Conservation (phyloP, 148 eudicot genomes). For the Tetragonia tetragonoides region DNA sequence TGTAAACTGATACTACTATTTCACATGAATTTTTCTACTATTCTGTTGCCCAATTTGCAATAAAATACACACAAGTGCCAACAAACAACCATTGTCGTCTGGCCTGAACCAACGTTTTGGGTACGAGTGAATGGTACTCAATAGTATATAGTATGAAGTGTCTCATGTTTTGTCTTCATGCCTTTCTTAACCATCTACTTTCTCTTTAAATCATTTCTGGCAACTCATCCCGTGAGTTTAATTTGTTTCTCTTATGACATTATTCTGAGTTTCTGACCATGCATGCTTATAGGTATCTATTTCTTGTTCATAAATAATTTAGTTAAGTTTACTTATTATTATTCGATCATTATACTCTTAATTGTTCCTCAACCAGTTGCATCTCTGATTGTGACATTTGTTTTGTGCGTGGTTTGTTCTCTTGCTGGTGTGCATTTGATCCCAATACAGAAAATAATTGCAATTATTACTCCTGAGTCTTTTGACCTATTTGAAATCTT, state of each 20-base stretch:
- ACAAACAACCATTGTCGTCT: not conserved
- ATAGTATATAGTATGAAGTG: not conserved
- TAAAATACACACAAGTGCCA: not conserved
- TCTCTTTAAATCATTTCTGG: slow-evolving; percentile 15
- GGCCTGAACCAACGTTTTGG: not conserved
- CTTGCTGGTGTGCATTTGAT: no score
- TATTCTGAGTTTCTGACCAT: no score
- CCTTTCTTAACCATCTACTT: not conserved
- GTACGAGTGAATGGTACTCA: not conserved
- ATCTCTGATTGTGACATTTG: no score
- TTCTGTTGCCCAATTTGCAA: not conserved
- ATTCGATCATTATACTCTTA: no score
- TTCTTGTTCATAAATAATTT: not conserved
- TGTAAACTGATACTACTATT: no score
- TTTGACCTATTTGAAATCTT: no score
- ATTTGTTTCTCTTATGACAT: slow-evolving; percentile 16
- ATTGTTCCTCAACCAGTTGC: no score
- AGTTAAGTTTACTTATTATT: not conserved
- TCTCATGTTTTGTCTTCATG: slow-evolving; percentile 9
- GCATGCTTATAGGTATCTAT: not conserved
- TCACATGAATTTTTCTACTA: no score
- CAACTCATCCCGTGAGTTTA: slow-evolving; percentile 25
- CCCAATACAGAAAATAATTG: no score
- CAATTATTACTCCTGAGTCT: no score
- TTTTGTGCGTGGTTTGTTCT: no score